A percentile compares a stretch with the other conserved stretches of the same genome.
phyloP scores from a whole-genome alignment of 805 yeast genomes.

The Metschnikowia continentalis region DNA sequence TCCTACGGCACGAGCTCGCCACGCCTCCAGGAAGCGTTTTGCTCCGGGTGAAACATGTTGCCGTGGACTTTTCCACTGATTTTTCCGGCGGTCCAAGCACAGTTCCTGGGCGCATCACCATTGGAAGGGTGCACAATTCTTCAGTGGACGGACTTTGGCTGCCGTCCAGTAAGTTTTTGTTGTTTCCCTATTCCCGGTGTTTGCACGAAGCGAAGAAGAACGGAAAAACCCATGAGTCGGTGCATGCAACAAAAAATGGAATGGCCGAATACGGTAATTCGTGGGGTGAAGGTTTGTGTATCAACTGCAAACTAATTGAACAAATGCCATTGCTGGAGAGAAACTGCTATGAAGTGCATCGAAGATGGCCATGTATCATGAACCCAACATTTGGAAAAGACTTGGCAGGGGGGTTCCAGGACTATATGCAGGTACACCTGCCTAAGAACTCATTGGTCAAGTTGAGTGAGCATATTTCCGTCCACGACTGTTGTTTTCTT shows the following conservation, averaged over 20 bases:
- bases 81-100: conserved; percentile 6
- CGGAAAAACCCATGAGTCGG: no score
- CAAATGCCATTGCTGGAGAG: conserved; percentile 3
- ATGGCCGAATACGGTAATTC: neutral
- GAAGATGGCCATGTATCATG: conserved; percentile 20
- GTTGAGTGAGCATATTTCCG: conserved; percentile 28
- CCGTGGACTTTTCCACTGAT: conserved; percentile 12
- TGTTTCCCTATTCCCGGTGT: conserved; percentile 35
- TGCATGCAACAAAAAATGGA: no score
- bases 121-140: conserved; percentile 26
- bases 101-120: conserved; percentile 33
- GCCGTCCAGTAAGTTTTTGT: conserved; percentile 15
- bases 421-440: conserved; percentile 25
- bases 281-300: conserved; percentile 9
- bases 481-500: conserved; percentile 35
- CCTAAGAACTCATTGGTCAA: conserved; percentile 25
- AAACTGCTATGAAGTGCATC: conserved; percentile 12
- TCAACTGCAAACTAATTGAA: conserved; percentile 17
- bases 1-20: conserved; percentile 8
- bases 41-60: conserved; percentile 16
- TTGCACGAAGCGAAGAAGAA: conserved; percentile 17
- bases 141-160: conserved; percentile 7
- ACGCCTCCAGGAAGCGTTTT: conserved; percentile 5
- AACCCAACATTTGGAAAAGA: conserved; percentile 29
- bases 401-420: conserved; percentile 40